Base-by-base conservation (phyloP, 2,329 filamentous ascomycete genomes). In the Thelonectria rubi region DNA sequence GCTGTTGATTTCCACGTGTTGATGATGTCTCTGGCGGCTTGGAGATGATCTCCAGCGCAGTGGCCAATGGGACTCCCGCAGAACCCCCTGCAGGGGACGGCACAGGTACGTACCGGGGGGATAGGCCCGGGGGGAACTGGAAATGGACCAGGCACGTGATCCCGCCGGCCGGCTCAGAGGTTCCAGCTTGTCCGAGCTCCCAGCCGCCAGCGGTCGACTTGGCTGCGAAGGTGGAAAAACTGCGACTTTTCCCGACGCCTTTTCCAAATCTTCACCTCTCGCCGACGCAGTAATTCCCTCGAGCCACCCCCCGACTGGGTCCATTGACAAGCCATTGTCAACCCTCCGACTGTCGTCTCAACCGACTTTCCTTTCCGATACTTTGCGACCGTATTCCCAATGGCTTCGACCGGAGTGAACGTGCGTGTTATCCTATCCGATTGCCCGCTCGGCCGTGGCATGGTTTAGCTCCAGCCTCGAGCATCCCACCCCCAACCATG, bases 331-430 rank as follows among this genome's bases (percentile, higher is more conserved):
- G 71, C 76, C 75, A 74, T 76, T 75, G 74, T 75, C 77, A 71
- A 74, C 72, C 73, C 69, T 47, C 63, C 71, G 67, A 75, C 71
- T 70, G 70, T 71, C 74, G 72, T 69, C 69, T 70, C 73, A 67
- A 72, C 72, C 71, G 72, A 72, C 73, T 72, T 74, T 73, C 71
- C 72, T 72, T 73, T 73, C 72, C 68, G 67, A 75, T 75, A 70
- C 72, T 67, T 77, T 77, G 76, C 81, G 73, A 76, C 75, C 74
- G 69, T 72, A 70, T 71, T 76, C 74, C 72, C 79, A 81, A 90
- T 90, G 87, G 85, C 87, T 80, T 82, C 86, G 69, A 88, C 88
- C 77, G 87, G 87, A 83, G 86, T 89, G 77, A 90, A 90, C 79
- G 88, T 90, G 81, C 68, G 82, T 83, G 68, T 64, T 73, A 69